A percentile compares a stretch with the other conserved stretches of the same genome.
Conservation (phyloP, 495 filamentous ascomycete species). For the Lasiosphaeris hirsuta region DNA sequence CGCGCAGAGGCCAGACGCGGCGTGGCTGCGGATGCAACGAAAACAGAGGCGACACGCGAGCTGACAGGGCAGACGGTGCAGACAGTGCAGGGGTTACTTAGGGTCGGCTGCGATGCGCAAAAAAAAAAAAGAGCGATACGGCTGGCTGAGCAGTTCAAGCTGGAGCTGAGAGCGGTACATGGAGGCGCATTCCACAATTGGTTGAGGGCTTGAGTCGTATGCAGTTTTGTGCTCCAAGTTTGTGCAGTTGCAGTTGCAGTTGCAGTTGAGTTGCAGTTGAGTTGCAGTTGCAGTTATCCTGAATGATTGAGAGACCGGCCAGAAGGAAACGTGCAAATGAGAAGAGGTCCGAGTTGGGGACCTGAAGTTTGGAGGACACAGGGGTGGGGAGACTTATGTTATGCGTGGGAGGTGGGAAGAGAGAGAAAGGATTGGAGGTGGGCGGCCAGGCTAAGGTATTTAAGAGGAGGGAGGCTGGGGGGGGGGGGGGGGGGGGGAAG, state of each 20-base stretch:
- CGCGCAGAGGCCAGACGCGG: conserved; percentile 4
- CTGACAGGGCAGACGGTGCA: not conserved
- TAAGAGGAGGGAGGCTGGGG: conserved; percentile 6
- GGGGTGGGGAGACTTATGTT: not conserved
- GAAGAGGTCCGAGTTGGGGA: no score
- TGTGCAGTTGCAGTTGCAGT: no score
- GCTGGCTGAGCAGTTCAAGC: not conserved
- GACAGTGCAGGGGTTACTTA: not conserved
- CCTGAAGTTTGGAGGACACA: not conserved
- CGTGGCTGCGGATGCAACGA: conserved; percentile 5
- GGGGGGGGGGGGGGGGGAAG: conserved; percentile 6
- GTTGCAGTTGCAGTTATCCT: no score
- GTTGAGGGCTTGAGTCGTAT: not conserved
- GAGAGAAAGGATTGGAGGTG: conserved; percentile 8
- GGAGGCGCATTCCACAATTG: not conserved
- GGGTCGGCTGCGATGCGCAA: not conserved
- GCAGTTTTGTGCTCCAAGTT: no score
- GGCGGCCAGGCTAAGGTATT: conserved; percentile 8
- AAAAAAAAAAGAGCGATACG: not conserved
- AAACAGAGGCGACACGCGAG: conserved; percentile 2
- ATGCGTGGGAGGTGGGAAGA: not conserved
- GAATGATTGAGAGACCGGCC: no score
- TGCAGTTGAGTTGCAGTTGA: no score
- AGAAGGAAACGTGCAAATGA: no score
- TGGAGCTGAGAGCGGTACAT: not conserved